These are phyloP conservation scores for Sclerotinia spermophila DNA, from an alignment of 2,329 filamentous ascomycete species.

Conservation along the genomic window DNA sequence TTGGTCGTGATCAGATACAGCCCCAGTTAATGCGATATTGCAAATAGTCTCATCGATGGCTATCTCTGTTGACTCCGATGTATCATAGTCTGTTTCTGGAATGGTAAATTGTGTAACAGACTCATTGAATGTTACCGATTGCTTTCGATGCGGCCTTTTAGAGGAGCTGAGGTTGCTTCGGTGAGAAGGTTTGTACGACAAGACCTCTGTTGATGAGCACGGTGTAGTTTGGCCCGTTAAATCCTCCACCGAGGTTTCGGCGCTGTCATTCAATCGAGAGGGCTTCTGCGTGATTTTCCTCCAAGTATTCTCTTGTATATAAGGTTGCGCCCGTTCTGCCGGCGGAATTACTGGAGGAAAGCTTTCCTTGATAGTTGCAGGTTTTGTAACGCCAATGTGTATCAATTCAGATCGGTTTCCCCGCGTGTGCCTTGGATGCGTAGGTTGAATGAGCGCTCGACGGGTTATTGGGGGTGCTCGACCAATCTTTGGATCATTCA, in stretches of 20 bases:
- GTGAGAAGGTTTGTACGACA: background rate
- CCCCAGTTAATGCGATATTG: background rate
- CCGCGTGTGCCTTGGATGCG: too few relatives aligned
- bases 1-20: too few relatives aligned
- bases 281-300: background rate
- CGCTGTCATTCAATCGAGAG: background rate
- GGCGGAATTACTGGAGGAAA: background rate
- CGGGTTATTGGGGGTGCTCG: constrained; percentile 9
- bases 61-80: background rate
- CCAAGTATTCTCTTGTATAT: background rate
- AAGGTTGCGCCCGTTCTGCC: background rate
- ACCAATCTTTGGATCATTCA: constrained; percentile 7
- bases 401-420: background rate
- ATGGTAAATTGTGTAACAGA: background rate
- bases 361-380: background rate
- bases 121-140: background rate
- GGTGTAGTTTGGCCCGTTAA: background rate
- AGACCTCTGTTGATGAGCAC: background rate
- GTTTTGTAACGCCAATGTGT: background rate
- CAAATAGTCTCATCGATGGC: background rate
- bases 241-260: background rate
- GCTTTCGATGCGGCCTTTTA: background rate
- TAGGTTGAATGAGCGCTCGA: background rate
- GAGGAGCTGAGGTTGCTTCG: background rate
- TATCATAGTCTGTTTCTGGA: background rate